Base-by-base conservation (phyloP, 768 basidiomycete genomes). In the Suillus ampliporus region DNA sequence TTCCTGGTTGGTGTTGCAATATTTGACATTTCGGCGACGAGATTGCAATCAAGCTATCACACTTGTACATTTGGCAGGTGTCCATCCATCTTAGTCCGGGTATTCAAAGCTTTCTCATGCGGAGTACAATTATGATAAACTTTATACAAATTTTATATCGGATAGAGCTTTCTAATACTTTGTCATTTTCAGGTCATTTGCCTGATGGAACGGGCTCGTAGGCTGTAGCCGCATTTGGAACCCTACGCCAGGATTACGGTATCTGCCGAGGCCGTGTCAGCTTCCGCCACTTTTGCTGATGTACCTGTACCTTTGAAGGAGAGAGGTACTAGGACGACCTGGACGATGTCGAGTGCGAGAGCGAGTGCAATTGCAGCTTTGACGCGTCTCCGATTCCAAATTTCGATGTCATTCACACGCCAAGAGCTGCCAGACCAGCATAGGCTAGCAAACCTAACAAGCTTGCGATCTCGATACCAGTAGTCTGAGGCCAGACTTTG, bases 361-460 rank as follows among this genome's bases (percentile, higher is more conserved):
- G 89, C 82, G 48, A 82, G 64, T 21, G 83, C 72, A 38, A 91
- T 75, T 48, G 86, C 82, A 8, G 78, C 50, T 71, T 82, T 90
- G 68, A 92, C 74, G 52, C 86, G 82, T 64, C 72, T 85, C 68
- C 85, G 71, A 38, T 80, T 82, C 91, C 90, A 92, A n/a, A 91
- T 85, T 43, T 85, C 80, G 40, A 88, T 82, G 40, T 89, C 89
- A 35, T 85, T 83, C 87, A 93, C 14, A 89, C 83, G 10, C 92
- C 92, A 48, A 92, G 78, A 11, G 87, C 86, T 15, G 91, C 89
- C 56, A 94, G 78, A 41, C 89, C 89, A 40, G 86, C 78, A 67
- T 91, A 92, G 5, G 88, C 89, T 46, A 86, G 69, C 37, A 93
- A 81, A 59, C 91, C 92, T 48, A 89, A 72, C 47, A 92, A 70